phyloP scores from a whole-genome alignment of 2,329 filamentous ascomycete species.

The Botrytis cinerea region DNA sequence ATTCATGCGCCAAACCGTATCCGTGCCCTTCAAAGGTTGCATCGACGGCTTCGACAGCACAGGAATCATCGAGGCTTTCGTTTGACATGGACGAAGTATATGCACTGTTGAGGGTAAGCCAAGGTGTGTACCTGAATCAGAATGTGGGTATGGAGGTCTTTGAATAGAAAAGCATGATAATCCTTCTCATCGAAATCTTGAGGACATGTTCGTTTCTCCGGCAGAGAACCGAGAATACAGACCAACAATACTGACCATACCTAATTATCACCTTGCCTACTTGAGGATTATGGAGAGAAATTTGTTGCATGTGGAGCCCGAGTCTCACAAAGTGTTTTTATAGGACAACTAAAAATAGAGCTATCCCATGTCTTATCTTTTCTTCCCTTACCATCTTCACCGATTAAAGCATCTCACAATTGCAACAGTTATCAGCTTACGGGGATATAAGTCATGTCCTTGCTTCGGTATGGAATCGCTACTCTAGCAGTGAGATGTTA shows the following conservation, averaged over 20 bases:
- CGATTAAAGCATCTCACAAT: slow-evolving; percentile 9
- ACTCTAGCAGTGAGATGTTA: not conserved
- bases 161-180: not conserved
- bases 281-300: not conserved
- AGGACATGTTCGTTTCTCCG: not conserved
- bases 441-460: not conserved
- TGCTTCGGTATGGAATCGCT: not conserved
- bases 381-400: not conserved
- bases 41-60: slow-evolving; percentile 6
- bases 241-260: not conserved
- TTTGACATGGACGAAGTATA: not conserved
- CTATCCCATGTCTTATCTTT: not conserved
- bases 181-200: not conserved
- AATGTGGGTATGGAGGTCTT: not conserved
- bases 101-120: not conserved
- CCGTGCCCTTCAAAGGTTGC: slow-evolving; percentile 9
- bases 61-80: not conserved
- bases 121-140: not conserved
- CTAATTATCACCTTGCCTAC: not conserved
- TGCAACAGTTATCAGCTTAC: not conserved
- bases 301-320: slow-evolving; percentile 8
- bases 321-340: not conserved
- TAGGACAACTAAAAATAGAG: slow-evolving; percentile 18
- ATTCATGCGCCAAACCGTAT: slow-evolving; percentile 14
- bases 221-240: not conserved